Evolutionary conservation across 345 rosid species (phyloP), one percentile per base, ranked within the genome.

Genomic region (Clausena lansium): DNA sequence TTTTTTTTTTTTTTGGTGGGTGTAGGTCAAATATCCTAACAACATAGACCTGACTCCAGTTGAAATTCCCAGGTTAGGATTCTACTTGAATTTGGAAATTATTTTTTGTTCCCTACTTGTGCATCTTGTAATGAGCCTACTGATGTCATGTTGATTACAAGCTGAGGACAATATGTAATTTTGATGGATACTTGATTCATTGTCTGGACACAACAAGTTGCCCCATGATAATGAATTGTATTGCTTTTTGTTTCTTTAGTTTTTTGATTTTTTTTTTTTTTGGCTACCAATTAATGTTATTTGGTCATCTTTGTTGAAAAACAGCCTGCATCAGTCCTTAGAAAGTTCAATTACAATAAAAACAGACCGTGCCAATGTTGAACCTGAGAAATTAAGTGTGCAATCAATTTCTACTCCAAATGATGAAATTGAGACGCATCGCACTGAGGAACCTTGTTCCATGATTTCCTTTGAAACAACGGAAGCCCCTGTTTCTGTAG

Each of bases 391-490:
- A 73, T 82, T 91, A 76, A 68, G 70, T 41, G 55, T 65, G 57
- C 86, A 86, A 80, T 79, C 88, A 73, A 81, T 67, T 79, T 63
- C 79, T 41, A 65, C 61, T 24, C 6, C 77, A 41, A 82, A 63
- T 57, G 84, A 81, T 73, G 88, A 73, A 60, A 74, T 52, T 76
- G 84, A 83, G 83, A 88, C 35, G 71, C 59, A 62, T 77, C 80
- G 57, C 55, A 74, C 86, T 30, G 89, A 88, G 79, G 97, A 94
- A 80, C 93, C 89, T 83, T 33, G 68, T 64, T 75, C 91, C 36
- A 88, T 96, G 98, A 96, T 96, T 83, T 94, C 99, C 68, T 96
- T 96, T 75, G 99, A 96, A 72, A 87, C 90, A 78, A 57, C 85
- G 63, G 97, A 91, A 84, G 81, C 52, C 45, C 85, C 86, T 70